Percentiles rank a stretch among this genome's conserved stretches.
Conservation (phyloP, 257 asterid species). For the Capsicum chinense region DNA sequence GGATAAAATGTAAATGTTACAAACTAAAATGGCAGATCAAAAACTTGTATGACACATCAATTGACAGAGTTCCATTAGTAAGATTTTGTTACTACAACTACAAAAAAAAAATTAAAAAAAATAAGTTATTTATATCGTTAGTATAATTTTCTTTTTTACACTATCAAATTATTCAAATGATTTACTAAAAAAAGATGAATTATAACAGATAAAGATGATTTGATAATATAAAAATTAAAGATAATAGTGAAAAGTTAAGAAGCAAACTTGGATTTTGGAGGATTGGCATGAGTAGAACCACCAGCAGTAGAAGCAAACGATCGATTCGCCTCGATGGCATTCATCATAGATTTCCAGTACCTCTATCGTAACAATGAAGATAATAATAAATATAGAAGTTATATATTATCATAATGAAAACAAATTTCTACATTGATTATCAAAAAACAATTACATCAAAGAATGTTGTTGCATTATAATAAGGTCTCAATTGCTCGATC, state of each 20-base stretch:
- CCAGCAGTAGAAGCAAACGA: conserved; percentile 9
- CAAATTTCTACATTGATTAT: background rate
- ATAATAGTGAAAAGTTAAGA: background rate
- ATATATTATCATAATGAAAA: background rate
- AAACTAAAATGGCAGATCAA: background rate
- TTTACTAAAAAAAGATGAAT: background rate
- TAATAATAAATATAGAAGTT: background rate
- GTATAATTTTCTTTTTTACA: background rate
- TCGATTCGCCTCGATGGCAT: background rate
- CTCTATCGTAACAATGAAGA: background rate
- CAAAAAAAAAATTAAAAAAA: background rate
- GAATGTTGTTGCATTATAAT: background rate
- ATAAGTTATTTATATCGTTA: background rate
- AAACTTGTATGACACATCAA: background rate
- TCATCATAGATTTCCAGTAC: background rate
- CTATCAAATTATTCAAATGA: background rate
- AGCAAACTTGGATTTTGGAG: background rate
- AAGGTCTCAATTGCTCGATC: background rate
- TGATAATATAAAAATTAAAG: background rate
- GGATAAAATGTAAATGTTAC: background rate
- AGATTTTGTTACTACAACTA: background rate
- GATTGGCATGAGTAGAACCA: background rate
- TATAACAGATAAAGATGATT: too few species aligned
- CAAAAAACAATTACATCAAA: background rate
- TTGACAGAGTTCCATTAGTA: background rate